These are phyloP conservation scores for Testicularia cyperi DNA, from an alignment of 1,284 basidiomycete genomes.

Conservation along the genomic window DNA sequence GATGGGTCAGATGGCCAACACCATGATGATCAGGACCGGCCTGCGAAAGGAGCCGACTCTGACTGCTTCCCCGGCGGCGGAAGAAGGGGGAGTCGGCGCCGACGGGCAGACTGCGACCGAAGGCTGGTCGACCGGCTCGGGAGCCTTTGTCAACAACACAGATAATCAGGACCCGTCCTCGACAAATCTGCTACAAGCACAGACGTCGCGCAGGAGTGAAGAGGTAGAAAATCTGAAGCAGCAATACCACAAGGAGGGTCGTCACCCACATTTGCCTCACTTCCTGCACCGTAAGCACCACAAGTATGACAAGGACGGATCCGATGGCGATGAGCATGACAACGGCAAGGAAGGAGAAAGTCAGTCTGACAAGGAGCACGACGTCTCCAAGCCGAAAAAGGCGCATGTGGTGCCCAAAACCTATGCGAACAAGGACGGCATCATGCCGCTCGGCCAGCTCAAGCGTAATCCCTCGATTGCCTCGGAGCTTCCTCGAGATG, in stretches of 20 bases:
- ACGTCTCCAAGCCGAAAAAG: neutral
- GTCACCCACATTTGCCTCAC: constrained; percentile 3
- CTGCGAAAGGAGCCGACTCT: constrained; percentile 1
- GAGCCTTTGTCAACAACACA: neutral
- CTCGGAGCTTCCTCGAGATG: constrained; percentile 46
- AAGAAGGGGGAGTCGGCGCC: neutral
- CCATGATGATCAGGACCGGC: constrained; percentile 19
- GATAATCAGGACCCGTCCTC: constrained; percentile 1
- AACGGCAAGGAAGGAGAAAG: neutral
- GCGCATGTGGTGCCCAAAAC: constrained; percentile 1
- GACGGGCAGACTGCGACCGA: constrained; percentile 2
- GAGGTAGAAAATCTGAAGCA: constrained; percentile 24
- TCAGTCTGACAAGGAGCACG: too few species aligned
- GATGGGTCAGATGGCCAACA: constrained; percentile 23
- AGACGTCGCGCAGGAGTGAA: constrained; percentile 11
- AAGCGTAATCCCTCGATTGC: constrained; percentile 50
- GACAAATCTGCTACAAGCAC: constrained; percentile 8
- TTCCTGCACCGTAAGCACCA: constrained; percentile 12
- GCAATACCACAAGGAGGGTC: constrained; percentile 1
- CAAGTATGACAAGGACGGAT: constrained; percentile 1
- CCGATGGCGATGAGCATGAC: neutral
- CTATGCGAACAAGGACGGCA: constrained; percentile 29
- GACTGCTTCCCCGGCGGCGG: neutral
- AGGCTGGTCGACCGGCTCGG: neutral
- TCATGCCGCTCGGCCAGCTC: constrained; percentile 34